Evolutionary conservation across 192 early-diverging fungal genomes (phyloP), one percentile per base, ranked within the genome.

Genomic region (Chytriomyces hyalinus): DNA sequence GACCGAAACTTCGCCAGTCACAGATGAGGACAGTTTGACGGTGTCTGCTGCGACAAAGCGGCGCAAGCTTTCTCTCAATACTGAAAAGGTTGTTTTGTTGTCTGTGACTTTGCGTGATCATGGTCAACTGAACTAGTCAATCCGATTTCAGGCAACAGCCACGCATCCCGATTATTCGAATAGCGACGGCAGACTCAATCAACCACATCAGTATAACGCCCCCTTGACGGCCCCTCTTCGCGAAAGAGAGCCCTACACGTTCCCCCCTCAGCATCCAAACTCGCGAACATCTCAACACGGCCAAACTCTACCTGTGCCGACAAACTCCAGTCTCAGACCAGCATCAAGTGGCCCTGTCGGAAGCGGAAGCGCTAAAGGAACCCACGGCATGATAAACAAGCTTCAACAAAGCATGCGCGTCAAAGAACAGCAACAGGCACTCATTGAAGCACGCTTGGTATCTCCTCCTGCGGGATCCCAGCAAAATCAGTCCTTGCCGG

Each of bases 381-480:
- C 13, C 13, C 9, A 22, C 28, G 50, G 26, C 11, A 48, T 67
- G 13, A n/a, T 44, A 6, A 44, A 6, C 46, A 49, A 70, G 68
- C 45, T 70, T 28, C 68, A 70, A 20, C 49, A 49, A 13, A 51
- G 49, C 11, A 13, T 70, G 20, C 10, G 26, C 11, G 49, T 70
- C 11, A 70, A 70, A 50, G 68, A 70, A 26, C 68, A 70, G 49
- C 68, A 70, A 26, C 68, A 70, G 68, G 49, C 47, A 57, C 36
- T 70, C 20, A 70, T 70, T 17, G 68, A 70, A 28, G 47, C 68
- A 6, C 68, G 68, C 5, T 50, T 70, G 11, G 49, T 70, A n/a
- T 70, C 68, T 17, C 68, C 66, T 6, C 66, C 66, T 15, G 66
- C 6, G 9, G 66, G 36, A 17, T 8, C 66, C 11, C 15, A 20